These are phyloP conservation scores for Blastocystis sp. DNA, from an alignment of 352 stramenopile genomes.

Conservation along the genomic window DNA sequence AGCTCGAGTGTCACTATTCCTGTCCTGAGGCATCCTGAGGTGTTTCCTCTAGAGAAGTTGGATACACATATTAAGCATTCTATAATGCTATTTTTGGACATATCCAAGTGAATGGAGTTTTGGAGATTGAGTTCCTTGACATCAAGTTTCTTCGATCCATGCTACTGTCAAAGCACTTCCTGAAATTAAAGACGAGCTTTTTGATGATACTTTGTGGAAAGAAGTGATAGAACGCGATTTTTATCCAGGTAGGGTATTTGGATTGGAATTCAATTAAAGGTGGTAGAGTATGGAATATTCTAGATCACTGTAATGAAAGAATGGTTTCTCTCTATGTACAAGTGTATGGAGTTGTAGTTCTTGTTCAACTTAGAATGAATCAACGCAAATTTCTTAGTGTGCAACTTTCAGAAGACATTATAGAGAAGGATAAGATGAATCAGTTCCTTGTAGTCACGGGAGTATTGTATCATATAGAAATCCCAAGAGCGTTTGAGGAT, in stretches of 20 bases:
- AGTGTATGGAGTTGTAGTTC: neutral
- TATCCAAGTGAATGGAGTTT: slow-evolving; percentile 7
- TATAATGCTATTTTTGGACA: slow-evolving; percentile 32
- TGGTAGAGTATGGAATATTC: slow-evolving; percentile 14
- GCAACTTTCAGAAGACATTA: slow-evolving; percentile 1
- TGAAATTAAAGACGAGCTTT: neutral
- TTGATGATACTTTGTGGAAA: slow-evolving; percentile 45
- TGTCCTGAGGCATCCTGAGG: neutral
- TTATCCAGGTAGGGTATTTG: slow-evolving; percentile 1
- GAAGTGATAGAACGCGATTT: slow-evolving; percentile 29
- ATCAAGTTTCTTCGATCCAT: neutral
- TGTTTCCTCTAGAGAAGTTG: neutral
- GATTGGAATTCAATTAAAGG: neutral
- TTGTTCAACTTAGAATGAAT: neutral
- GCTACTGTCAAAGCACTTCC: neutral
- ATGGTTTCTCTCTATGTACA: slow-evolving; percentile 27
- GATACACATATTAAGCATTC: neutral
- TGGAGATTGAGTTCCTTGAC: neutral
- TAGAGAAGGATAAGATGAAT: neutral
- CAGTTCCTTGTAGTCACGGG: neutral
- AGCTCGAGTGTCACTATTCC: neutral
- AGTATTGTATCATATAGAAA: neutral
- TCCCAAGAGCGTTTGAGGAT: slow-evolving; percentile 2
- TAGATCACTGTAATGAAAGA: neutral
- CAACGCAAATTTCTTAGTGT: slow-evolving; percentile 8